Evolutionary conservation across 1,284 basidiomycete genomes (phyloP).

Genomic region (Ceratobasidium sp.): DNA sequence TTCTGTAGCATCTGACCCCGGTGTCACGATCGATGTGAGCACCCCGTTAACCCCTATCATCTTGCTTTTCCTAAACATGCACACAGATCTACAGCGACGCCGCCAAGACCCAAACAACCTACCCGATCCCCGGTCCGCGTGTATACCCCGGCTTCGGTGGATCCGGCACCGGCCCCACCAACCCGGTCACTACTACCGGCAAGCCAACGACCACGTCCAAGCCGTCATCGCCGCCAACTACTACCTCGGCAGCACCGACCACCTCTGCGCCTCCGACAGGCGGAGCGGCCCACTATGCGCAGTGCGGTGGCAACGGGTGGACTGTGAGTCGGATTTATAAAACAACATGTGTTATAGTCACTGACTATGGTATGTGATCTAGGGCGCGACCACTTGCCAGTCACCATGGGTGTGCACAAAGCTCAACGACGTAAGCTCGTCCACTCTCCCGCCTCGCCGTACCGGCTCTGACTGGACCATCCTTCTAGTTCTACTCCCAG

Average conservation of each 20-base stretch:
- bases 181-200: conserved; percentile 4
- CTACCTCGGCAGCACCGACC: conserved; percentile 13
- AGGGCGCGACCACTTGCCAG: conserved; percentile 10
- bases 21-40: conserved; percentile 43
- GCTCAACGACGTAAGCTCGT: conserved; percentile 27
- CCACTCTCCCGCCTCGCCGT: neutral
- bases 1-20: conserved; percentile 44
- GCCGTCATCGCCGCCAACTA: conserved; percentile 6
- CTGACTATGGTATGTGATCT: no score
- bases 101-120: conserved; percentile 49
- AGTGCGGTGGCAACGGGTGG: conserved; percentile 45
- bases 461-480: neutral
- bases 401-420: conserved; percentile 32
- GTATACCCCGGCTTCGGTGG: conserved; percentile 43
- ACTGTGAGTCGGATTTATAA: neutral
- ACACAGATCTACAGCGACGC: conserved; percentile 48
- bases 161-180: conserved; percentile 29
- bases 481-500: conserved; percentile 29
- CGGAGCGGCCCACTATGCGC: conserved; percentile 43
- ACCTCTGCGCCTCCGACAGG: conserved; percentile 43
- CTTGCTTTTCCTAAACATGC: no score
- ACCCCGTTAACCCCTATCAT: no score
- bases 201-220: conserved; percentile 13
- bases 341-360: neutral
- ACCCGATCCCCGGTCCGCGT: conserved; percentile 48